Evolutionary conservation across 768 basidiomycete genomes (phyloP), one percentile per base, ranked within the genome.

Genomic region (Lactarius evosmus): DNA sequence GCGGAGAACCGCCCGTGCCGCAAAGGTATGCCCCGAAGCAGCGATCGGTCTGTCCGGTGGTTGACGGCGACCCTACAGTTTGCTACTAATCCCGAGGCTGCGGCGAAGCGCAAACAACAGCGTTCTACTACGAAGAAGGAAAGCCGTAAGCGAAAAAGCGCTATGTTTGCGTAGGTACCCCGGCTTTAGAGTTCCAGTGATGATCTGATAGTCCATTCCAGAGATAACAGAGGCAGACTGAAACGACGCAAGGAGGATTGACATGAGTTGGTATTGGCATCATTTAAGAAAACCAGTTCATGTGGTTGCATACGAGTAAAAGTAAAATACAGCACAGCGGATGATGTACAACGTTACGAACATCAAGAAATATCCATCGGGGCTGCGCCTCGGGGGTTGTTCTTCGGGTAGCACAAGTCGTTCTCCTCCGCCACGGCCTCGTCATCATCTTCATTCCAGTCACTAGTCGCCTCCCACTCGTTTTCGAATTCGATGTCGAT

Each of bases 381-480:
- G 29, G 76, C 73, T 51, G 75, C 77, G n/a, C 72, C 74, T n/a
- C 38, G 52, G 25, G 19, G 19, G 17, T 46, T 56, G n/a, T 72
- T 74, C 61, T 80, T 67, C 49, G 86, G 83, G 74, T 87, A 90
- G 72, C 90, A 91, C 4, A 91, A 72, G 53, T 80, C 81, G 59
- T 83, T 85, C 73, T 93, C 89, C 69, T 92, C 90, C 25, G 72
- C 74, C 22, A 83, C 84, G 3, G 87, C 88, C 63, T 93, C 90
- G 2, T 87, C 86, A 69, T 93, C 91, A 66, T 93, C 91, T 73
- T 92, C 91, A 73, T 93, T 93, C 89, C 91, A 93, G 75, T 92
- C 90, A 68, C 91, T 92, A 56, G 88, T 91, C 46, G 89, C 85
- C 74, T 93, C 91, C 91, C 91, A 93, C 65, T 89, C 89, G 66